A percentile compares a stretch with the other conserved stretches of the same genome.
phyloP scores from a whole-genome alignment of 2,329 filamentous ascomycete genomes.

The Cercospora citrullina region DNA sequence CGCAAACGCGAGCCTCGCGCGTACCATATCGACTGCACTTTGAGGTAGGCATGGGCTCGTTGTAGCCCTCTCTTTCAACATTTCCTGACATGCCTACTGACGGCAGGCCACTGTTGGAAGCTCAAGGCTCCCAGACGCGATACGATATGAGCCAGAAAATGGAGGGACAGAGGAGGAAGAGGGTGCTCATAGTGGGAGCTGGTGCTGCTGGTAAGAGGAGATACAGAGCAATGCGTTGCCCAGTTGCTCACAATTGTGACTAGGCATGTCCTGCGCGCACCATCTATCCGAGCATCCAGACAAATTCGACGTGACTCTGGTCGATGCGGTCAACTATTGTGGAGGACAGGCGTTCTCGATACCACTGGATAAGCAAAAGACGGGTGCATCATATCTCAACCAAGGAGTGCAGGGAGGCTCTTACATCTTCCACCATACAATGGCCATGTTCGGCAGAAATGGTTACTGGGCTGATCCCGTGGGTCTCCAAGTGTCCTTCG shows the following conservation, averaged over 20 bases:
- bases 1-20: conserved; percentile 8
- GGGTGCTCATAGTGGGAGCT: conserved; percentile 60
- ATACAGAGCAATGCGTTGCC: neutral
- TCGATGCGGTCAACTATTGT: conserved; percentile 60
- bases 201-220: conserved; percentile 61
- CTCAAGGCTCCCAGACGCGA: conserved; percentile 37
- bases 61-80: neutral
- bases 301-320: conserved; percentile 64
- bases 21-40: neutral
- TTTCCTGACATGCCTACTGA: conserved; percentile 23
- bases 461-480: conserved; percentile 59
- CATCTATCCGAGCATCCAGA: conserved; percentile 66
- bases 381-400: conserved; percentile 62
- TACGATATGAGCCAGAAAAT: conserved; percentile 41
- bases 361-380: conserved; percentile 55
- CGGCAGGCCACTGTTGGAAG: conserved; percentile 31
- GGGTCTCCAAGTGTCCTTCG: conserved; percentile 63
- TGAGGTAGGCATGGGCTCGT: conserved; percentile 6
- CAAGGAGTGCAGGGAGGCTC: conserved; percentile 65
- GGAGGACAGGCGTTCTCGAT: conserved; percentile 63
- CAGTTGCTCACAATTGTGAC: neutral
- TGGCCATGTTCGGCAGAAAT: conserved; percentile 63
- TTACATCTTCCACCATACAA: conserved; percentile 67
- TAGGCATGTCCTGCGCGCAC: conserved; percentile 64
- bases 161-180: conserved; percentile 45